phyloP scores from a whole-genome alignment of 345 rosid species.

The Excoecaria cochinchinensis region DNA sequence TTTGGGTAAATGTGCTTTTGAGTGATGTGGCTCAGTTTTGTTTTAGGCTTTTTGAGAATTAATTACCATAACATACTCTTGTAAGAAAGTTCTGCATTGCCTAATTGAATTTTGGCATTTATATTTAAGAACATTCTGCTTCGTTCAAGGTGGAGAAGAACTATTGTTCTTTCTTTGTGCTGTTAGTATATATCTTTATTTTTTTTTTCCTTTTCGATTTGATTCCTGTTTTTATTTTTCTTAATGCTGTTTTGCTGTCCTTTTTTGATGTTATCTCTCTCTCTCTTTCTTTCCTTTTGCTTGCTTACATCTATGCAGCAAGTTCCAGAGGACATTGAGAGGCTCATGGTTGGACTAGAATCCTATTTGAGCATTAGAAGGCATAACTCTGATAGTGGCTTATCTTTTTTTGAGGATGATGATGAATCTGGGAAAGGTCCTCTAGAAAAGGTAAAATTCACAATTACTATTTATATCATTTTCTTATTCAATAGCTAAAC shows the following conservation, averaged over 20 bases:
- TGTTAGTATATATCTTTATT: not conserved
- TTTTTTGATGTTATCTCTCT: not conserved
- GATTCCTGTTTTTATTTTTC: not conserved
- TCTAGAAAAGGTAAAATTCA: conserved; percentile 56
- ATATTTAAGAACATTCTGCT: not conserved
- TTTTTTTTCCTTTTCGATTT: not conserved
- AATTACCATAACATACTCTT: not conserved
- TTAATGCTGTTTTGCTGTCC: not conserved
- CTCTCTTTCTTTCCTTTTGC: not conserved
- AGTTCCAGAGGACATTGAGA: conserved; percentile 95
- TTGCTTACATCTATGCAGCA: conserved; percentile 51
- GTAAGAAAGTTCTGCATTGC: not conserved
- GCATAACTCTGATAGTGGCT: conserved; percentile 60
- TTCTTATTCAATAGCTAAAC: not conserved
- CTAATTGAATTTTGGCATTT: not conserved
- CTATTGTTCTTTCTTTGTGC: not conserved
- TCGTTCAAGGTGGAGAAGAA: not conserved
- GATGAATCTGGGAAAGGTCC: conserved; percentile 45
- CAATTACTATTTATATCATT: not conserved
- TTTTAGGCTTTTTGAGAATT: not conserved
- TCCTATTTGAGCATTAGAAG: conserved; percentile 93
- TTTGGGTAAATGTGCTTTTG: not conserved
- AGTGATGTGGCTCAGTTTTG: not conserved
- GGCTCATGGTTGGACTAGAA: conserved; percentile 84
- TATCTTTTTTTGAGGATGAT: conserved; percentile 66